Base-by-base conservation (phyloP, 2,329 filamentous ascomycete genomes). In the Penicillium occitanis region DNA sequence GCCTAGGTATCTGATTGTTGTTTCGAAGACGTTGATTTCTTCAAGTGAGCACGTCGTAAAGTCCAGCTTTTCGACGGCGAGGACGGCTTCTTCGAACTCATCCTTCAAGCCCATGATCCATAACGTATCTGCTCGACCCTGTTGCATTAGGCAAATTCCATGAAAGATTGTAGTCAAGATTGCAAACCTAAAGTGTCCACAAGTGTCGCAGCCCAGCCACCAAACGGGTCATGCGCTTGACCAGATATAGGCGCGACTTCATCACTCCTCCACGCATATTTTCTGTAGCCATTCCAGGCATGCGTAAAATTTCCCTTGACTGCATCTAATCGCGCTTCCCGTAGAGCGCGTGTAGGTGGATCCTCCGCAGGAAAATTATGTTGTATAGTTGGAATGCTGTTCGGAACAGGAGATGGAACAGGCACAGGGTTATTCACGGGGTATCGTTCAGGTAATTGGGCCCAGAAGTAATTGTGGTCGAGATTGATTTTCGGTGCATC, bases 141-240 rank as follows among this genome's bases (percentile, higher is more conserved):
- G 22, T 25, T 25, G 22, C 22, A 25, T 25, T 25, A 25, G 22
- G 22, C 22, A 25, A 25, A 25, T 25, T 25, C 22, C 2, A 25
- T 25, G 2, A 25, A 25, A 25, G 22, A 25, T 25, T 25, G 22
- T 25, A 25, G 22, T 30, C 30, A 7, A 30, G 30, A 30, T 35
- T 35, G 33, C 33, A 35, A 10, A 64, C 62, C 62, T 22, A 64
- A 8, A 10, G 86, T 83, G 78, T 96, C 92, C 7, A 96, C 90
- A 64, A 96, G 75, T 0, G 92, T 93, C n/a, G 91, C 91, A 30
- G 90, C 90, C 92, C 92, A 96, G 59, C 90, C 91, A 72, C 91
- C 93, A 75, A 97, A 96, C 0, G 90, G 90, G 73, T 96, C 90
- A 19, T 85, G 86, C 68, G 82, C 86, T 19, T 79, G 79, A 42